Evolutionary conservation across 2,329 filamentous ascomycete genomes (phyloP).

Genomic region (Phialemoniopsis sp.): DNA sequence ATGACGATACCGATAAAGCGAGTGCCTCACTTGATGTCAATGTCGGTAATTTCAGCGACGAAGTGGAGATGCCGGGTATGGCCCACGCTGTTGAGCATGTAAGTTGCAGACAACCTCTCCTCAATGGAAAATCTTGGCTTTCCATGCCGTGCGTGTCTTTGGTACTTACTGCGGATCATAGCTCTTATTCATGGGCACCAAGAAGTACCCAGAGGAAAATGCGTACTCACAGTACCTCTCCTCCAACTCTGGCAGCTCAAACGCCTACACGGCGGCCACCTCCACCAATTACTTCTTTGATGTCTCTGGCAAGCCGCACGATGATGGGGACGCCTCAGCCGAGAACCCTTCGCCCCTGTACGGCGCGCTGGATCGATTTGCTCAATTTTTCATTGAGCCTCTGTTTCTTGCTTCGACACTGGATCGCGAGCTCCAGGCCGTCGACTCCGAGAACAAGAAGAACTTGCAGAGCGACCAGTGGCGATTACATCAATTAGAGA

Average conservation of each 20-base stretch:
- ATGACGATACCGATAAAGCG: constrained; percentile 93
- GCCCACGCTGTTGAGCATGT: constrained; percentile 94
- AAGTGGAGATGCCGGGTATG: constrained; percentile 86
- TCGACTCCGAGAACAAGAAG: constrained; percentile 97
- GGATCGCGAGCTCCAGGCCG: constrained; percentile 81
- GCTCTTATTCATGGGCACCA: constrained; percentile 95
- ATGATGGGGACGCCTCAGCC: constrained; percentile 50
- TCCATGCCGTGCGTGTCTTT: not conserved
- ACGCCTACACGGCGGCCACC: constrained; percentile 89
- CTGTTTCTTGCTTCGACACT: constrained; percentile 81
- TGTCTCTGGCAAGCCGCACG: constrained; percentile 73
- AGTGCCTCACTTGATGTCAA: constrained; percentile 94
- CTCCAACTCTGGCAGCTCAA: constrained; percentile 84
- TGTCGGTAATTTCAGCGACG: constrained; percentile 92
- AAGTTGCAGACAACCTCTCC: constrained; percentile 16
- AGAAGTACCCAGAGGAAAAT: constrained; percentile 96
- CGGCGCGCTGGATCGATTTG: constrained; percentile 84
- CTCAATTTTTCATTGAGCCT: constrained; percentile 88
- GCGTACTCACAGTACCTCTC: constrained; percentile 93
- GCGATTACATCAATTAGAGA: constrained; percentile 83
- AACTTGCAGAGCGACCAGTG: constrained; percentile 88
- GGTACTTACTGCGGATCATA: constrained; percentile 17
- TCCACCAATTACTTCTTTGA: constrained; percentile 99
- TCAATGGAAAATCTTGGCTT: not conserved
- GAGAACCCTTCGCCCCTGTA: constrained; percentile 60